phyloP scores from a whole-genome alignment of 2,329 filamentous ascomycete species.

The Eurotiales sp. region DNA sequence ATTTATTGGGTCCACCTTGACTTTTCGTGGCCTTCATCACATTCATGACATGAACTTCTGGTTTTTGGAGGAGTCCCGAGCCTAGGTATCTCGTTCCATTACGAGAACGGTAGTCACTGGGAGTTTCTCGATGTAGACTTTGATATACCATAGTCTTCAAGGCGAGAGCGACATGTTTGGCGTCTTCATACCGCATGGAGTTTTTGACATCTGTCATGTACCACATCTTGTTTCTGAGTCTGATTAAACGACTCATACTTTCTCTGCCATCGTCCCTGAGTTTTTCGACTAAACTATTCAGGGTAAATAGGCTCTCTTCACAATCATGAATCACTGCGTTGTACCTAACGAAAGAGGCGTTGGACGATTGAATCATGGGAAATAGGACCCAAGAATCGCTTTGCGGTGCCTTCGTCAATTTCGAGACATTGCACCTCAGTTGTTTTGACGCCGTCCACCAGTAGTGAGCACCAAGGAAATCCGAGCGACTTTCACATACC shows the following conservation, averaged over 20 bases:
- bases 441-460: slow-evolving; percentile 82
- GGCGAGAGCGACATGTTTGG: slow-evolving; percentile 78
- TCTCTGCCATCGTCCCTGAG: slow-evolving; percentile 70
- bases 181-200: slow-evolving; percentile 82
- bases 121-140: slow-evolving; percentile 28
- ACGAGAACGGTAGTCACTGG: slow-evolving; percentile 35
- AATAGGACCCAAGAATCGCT: slow-evolving; percentile 68
- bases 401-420: slow-evolving; percentile 45
- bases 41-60: slow-evolving; percentile 81
- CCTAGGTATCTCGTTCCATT: slow-evolving; percentile 46
- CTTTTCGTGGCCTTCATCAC: slow-evolving; percentile 77
- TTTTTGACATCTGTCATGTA: slow-evolving; percentile 92
- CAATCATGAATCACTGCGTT: slow-evolving; percentile 32
- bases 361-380: slow-evolving; percentile 64
- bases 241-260: slow-evolving; percentile 69
- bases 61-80: slow-evolving; percentile 66
- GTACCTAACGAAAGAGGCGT: slow-evolving; percentile 30
- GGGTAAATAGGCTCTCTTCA: slow-evolving; percentile 61
- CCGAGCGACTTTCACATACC: slow-evolving; percentile 72
- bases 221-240: slow-evolving; percentile 96
- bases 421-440: slow-evolving; percentile 59
- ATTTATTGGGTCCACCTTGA: slow-evolving; percentile 87
- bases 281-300: slow-evolving; percentile 76
- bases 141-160: slow-evolving; percentile 80
- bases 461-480: slow-evolving; percentile 78